Evolutionary conservation across 805 yeast genomes (phyloP).

Genomic region (Lipomyces oligophaga): DNA sequence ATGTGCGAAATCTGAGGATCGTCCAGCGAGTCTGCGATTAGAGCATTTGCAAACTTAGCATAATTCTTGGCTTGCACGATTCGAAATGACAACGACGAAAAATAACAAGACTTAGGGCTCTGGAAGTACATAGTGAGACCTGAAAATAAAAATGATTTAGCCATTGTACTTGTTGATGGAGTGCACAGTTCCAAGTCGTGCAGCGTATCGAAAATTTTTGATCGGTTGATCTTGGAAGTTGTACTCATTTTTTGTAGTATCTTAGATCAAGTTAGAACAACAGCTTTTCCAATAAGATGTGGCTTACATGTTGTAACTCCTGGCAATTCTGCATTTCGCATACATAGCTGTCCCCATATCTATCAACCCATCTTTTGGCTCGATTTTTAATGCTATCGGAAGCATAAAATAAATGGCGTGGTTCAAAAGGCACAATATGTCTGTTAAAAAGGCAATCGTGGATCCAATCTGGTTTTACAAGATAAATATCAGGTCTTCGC

Average conservation of each 20-base stretch:
- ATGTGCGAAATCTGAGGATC: constrained; percentile 41
- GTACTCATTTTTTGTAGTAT: background rate
- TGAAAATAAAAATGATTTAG: too few species aligned
- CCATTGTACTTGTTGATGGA: too few species aligned
- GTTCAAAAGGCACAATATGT: constrained; percentile 53
- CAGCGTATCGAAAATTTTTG: too few species aligned
- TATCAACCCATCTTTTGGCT: constrained; percentile 47
- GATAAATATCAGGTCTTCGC: constrained; percentile 49
- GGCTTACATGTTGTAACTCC: constrained; percentile 30
- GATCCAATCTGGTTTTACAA: constrained; percentile 69
- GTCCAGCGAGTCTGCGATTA: constrained; percentile 33
- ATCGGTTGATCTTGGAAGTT: background rate
- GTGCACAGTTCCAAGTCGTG: too few species aligned
- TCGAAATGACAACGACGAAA: background rate
- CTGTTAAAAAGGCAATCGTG: constrained; percentile 54
- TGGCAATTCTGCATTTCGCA: constrained; percentile 34
- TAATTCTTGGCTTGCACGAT: constrained; percentile 7
- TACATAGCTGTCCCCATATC: constrained; percentile 59
- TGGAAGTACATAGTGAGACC: constrained; percentile 15
- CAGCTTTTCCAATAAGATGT: too few species aligned
- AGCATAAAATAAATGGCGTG: constrained; percentile 50
- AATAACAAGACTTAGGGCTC: background rate
- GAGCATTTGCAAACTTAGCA: constrained; percentile 44
- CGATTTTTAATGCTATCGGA: constrained; percentile 33
- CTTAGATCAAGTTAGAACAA: background rate